A percentile compares a stretch with the other conserved stretches of the same genome.
phyloP scores from a whole-genome alignment of 2,329 filamentous ascomycete genomes.

The Sclerotinia sclerotiorum region DNA sequence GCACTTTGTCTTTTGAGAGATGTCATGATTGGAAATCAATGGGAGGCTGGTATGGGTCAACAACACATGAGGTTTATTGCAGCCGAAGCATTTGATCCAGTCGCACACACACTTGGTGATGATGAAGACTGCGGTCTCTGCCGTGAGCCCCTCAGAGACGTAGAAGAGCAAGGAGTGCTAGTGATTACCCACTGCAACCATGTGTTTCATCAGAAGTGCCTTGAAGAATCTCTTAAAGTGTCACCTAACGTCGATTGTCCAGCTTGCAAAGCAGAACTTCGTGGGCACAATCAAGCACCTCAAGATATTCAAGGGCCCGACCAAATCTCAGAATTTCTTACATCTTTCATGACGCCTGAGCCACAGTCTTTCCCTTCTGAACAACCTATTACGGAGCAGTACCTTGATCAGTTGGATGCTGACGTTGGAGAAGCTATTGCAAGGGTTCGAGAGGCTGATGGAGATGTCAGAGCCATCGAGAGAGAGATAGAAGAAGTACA shows the following conservation, averaged over 20 bases:
- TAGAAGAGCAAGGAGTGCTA: background rate
- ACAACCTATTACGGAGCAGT: background rate
- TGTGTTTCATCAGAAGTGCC: background rate
- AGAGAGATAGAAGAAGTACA: background rate
- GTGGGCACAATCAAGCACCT: no score
- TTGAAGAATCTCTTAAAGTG: background rate
- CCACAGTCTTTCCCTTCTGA: background rate
- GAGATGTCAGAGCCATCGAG: background rate
- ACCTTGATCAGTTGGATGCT: background rate
- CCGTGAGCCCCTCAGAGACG: background rate
- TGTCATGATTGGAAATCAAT: fast-evolving
- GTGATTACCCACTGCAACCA: background rate
- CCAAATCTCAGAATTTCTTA: background rate
- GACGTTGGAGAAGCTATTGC: background rate
- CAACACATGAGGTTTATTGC: no score
- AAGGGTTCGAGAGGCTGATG: background rate
- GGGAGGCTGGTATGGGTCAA: background rate
- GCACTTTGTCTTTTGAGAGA: background rate
- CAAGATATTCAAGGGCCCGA: background rate
- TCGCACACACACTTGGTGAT: background rate
- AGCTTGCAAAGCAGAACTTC: background rate
- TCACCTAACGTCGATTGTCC: background rate
- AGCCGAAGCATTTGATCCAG: fast-evolving
- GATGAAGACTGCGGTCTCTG: background rate
- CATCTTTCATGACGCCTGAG: fast-evolving